Conservation (phyloP, 192 early-diverging fungal species). For the Backusella tarrabulga region DNA sequence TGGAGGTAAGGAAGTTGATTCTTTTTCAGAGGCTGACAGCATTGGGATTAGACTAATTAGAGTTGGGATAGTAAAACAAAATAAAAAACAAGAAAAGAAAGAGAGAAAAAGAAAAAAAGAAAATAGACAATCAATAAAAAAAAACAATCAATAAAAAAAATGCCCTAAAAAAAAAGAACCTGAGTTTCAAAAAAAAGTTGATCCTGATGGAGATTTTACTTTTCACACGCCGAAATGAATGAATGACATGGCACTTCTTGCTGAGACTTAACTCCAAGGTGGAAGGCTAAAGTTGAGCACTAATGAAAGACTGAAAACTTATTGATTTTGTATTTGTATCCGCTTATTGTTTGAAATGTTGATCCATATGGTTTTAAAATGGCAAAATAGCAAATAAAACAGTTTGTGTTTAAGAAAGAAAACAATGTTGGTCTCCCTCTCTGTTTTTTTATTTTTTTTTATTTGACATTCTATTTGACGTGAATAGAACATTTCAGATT, state of each 20-base stretch:
- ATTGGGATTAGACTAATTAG: background rate
- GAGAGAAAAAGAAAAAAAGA: background rate
- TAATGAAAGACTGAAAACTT: background rate
- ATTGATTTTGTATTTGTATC: background rate
- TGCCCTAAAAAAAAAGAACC: background rate
- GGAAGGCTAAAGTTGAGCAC: background rate
- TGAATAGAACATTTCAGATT: background rate
- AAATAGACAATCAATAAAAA: background rate
- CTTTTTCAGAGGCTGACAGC: conserved; percentile 6
- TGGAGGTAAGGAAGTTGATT: conserved; percentile 5
- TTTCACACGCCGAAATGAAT: background rate
- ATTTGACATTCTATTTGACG: background rate
- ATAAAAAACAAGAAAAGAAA: background rate
- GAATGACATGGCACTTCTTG: background rate
- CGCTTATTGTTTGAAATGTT: background rate
- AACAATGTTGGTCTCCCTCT: too few species aligned
- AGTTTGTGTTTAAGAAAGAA: too few species aligned
- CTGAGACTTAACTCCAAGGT: background rate
- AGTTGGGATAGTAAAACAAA: background rate
- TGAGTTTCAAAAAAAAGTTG: background rate
- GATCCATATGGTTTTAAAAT: background rate
- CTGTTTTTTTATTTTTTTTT: too few species aligned
- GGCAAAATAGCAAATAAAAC: background rate
- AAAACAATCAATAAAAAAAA: background rate
- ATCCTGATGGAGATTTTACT: conserved; percentile 1